A percentile compares a stretch with the other conserved stretches of the same genome.
phyloP scores from a whole-genome alignment of 495 filamentous ascomycete genomes.

The Cercophora samala region DNA sequence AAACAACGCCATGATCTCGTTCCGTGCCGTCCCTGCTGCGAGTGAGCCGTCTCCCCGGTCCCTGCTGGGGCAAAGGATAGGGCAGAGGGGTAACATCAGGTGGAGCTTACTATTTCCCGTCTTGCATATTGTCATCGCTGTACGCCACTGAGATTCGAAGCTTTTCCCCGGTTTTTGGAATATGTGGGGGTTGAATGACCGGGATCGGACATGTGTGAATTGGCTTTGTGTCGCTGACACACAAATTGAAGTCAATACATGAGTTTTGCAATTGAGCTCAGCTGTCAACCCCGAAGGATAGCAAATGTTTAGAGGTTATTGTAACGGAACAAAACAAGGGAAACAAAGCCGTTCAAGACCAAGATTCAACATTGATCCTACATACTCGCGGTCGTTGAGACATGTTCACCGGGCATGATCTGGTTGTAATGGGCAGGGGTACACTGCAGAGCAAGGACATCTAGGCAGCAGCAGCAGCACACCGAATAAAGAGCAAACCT shows the following conservation, averaged over 20 bases:
- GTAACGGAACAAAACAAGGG: too few relatives aligned
- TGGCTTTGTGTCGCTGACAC: too few relatives aligned
- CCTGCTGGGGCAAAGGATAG: not conserved
- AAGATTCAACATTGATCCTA: too few relatives aligned
- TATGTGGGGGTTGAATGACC: not conserved
- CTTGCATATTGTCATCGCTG: not conserved
- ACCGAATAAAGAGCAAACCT: not conserved
- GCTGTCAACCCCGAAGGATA: too few relatives aligned
- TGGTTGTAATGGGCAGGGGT: not conserved
- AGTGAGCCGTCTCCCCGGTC: not conserved
- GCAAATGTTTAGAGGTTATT: too few relatives aligned
- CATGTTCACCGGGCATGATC: not conserved
- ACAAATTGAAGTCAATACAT: too few relatives aligned
- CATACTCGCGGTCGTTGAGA: too few relatives aligned
- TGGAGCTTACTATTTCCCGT: not conserved
- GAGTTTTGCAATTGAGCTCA: too few relatives aligned
- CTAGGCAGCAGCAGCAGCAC: too few relatives aligned
- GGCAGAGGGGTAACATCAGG: not conserved
- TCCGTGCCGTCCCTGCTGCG: not conserved
- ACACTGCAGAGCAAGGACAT: not conserved
- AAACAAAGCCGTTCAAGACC: too few relatives aligned
- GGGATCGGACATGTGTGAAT: too few relatives aligned
- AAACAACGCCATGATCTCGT: too few relatives aligned
- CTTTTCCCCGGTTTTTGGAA: not conserved
- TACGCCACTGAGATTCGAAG: not conserved